phyloP scores from a whole-genome alignment of 768 basidiomycete species.

The Exidia glandulosa region DNA sequence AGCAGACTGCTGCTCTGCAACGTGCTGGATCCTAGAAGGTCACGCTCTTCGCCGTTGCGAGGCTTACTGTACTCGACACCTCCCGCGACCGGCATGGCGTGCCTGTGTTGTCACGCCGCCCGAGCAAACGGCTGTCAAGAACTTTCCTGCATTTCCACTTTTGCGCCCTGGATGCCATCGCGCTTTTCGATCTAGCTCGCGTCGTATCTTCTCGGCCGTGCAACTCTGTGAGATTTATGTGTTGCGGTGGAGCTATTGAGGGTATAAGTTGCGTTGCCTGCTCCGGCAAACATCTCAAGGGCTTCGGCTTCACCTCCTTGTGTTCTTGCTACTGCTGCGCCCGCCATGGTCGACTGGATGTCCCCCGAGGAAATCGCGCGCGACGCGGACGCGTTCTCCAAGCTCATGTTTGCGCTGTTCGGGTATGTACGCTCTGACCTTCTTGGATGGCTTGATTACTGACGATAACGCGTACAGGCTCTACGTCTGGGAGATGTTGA shows the following conservation, averaged over 20 bases:
- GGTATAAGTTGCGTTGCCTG: background rate
- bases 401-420: slow-evolving; percentile 48
- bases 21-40: too few species aligned
- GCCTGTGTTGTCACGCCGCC: too few species aligned
- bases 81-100: too few species aligned
- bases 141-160: background rate
- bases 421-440: slow-evolving; percentile 38
- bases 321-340: too few species aligned
- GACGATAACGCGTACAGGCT: slow-evolving; percentile 4
- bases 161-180: background rate
- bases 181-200: background rate
- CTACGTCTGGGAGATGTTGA: slow-evolving; percentile 55
- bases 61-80: too few species aligned
- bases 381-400: slow-evolving; percentile 37
- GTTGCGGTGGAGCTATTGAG: background rate
- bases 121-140: too few species aligned
- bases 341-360: slow-evolving; percentile 50
- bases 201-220: background rate
- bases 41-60: too few species aligned
- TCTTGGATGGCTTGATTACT: background rate
- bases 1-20: too few species aligned
- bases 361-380: slow-evolving; percentile 34
- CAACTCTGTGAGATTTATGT: background rate
- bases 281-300: background rate
- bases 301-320: too few species aligned